Evolutionary conservation across 306 rosid species (phyloP), one percentile per base, ranked within the genome.

Genomic region (Vigna radiata): DNA sequence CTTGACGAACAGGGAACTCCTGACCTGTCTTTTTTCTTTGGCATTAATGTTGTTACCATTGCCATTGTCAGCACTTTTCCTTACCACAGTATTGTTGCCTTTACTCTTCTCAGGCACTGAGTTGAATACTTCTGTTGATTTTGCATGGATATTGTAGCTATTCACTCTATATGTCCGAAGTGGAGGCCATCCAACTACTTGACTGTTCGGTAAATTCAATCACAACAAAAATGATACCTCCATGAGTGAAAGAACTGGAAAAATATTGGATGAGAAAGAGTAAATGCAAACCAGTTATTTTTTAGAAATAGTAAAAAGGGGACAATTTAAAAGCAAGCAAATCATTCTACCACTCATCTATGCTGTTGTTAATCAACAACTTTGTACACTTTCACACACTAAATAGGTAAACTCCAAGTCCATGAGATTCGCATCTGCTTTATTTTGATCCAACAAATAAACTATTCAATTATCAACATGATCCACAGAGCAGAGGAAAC

Each of bases 171-270:
- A 85, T 60, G 89, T 37, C 83, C 90, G 78, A 83, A 95, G 86
- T 36, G 99, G 99, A 61, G 99, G 99, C 99, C 99, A 95, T 61
- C 99, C 99, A 80, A 95, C 96, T 46, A 91, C 92, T 87, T 92
- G 97, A 85, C 96, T 95, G 88, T 83, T 72, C 25, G 68, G 78
- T 70, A 69, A 79, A 85, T 77, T 29, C 77, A 72, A 85, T 17
- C 69, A 81, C 56, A 75, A 77, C 65, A 84, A 54, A 80, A 70
- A 60, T 60, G 68, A 48, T 9, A 85, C 74, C 36, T 59, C 48
- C 55, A 55, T 77, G 72, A 86, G 83, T 58, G 14, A 61, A 72
- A 23, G 73, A 68, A 79, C 25, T 11, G 70, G 23, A 72, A 72
- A n/a, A 47, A 68, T 55, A 25, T 23, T 66, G 14, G 23, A 54